Conservation (phyloP, 768 basidiomycete species). For the Kwoniella bestiolae region DNA sequence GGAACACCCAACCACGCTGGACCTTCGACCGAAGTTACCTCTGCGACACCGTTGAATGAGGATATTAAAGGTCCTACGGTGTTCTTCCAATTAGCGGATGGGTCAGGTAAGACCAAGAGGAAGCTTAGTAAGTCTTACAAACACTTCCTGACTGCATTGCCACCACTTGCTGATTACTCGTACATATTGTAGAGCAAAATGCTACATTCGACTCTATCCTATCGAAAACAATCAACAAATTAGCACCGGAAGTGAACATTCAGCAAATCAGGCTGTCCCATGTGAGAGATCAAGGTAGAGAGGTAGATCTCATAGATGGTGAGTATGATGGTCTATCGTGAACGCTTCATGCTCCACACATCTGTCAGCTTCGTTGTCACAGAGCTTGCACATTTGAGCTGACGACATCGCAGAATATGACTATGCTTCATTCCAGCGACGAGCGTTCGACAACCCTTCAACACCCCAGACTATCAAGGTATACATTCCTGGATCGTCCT, state of each 20-base stretch:
- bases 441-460: conserved; percentile 13
- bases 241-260: conserved; percentile 7
- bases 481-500: conserved; percentile 8
- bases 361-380: not conserved
- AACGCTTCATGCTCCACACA: too few species aligned
- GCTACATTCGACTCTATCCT: not conserved
- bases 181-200: conserved; percentile 3
- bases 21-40: not conserved
- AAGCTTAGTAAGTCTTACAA: conserved; percentile 21
- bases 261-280: conserved; percentile 30
- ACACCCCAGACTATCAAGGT: conserved; percentile 12
- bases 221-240: not conserved
- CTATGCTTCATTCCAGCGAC: conserved; percentile 13
- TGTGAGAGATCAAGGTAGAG: conserved; percentile 29
- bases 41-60: not conserved
- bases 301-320: conserved; percentile 40
- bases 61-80: conserved; percentile 1
- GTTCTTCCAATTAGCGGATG: conserved; percentile 19
- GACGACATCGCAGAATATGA: conserved; percentile 21
- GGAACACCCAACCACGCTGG: not conserved
- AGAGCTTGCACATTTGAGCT: not conserved
- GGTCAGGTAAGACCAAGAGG: not conserved
- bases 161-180: too few species aligned
- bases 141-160: too few species aligned
- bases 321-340: not conserved